Evolutionary conservation across 306 rosid genomes (phyloP), one percentile per base, ranked within the genome.

Genomic region (Vigna reflexopilosa): DNA sequence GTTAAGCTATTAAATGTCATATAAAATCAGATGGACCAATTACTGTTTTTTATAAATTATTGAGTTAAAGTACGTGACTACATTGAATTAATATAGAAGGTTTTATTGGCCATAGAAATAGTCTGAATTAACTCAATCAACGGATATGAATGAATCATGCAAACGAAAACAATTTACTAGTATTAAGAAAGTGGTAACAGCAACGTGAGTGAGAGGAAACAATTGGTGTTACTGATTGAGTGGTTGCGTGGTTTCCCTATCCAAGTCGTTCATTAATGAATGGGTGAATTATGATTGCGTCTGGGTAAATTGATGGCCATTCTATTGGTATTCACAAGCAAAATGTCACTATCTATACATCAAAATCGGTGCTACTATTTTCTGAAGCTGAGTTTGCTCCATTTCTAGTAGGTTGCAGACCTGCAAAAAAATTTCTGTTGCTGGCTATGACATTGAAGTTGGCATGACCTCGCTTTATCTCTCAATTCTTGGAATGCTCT

Each of bases 401-500:
- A 85, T 77, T 30, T 67, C 82, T 90, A 90, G 80, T 88, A 90
- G 26, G 91, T 77, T 5, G 95, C 81, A 45, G 97, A 73, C 82
- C 89, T 84, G 90, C 90, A 87, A 1, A 83, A 58, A 50, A 86
- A 50, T 86, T 88, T 93, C 15, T 86, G 90, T 72, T 87, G 97
- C 80, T 91, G 98, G 81, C 74, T 88, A 52, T 93, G 98, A 80
- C 87, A 89, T 52, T 93, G 95, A 69, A 83, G 84, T 56, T 88
- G 95, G 87, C 98, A 91, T 50, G 89, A 80, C 82, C 92, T 90
- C 20, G 97, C 96, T 73, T 91, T 90, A 8, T 90, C 98, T 82
- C 98, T 87, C 88, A 93, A 82, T 81, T 90, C 98, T 72, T 93
- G 93, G 75, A 93, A 93, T 7, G 91, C 98, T 67, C 83, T 91